phyloP scores from a whole-genome alignment of 2,329 filamentous ascomycete species.

The Lachnellula subtilissima region DNA sequence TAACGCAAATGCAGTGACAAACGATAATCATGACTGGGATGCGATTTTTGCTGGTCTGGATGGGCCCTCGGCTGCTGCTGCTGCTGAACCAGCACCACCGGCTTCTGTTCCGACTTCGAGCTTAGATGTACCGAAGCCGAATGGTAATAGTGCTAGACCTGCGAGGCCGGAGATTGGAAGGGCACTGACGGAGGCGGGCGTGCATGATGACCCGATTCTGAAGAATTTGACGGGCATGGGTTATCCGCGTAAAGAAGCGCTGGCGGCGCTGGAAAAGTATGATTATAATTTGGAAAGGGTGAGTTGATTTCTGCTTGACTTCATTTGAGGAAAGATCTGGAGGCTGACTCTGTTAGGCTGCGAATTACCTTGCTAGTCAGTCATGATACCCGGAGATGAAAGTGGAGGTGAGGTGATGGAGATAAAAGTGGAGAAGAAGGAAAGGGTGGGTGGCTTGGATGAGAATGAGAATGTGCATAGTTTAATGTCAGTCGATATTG shows the following conservation, averaged over 20 bases:
- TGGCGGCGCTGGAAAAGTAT: constrained; percentile 83
- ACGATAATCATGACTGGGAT: constrained; percentile 79
- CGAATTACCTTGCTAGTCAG: constrained; percentile 32
- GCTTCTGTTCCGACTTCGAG: constrained; percentile 8
- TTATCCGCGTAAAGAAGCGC: constrained; percentile 67
- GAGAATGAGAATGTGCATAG: constrained; percentile 9
- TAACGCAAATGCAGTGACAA: constrained; percentile 34
- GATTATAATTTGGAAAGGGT: constrained; percentile 97
- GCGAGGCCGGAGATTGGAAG: constrained; percentile 51
- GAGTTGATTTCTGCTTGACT: constrained; percentile 34
- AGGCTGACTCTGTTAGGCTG: constrained; percentile 26
- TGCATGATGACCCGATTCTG: constrained; percentile 86
- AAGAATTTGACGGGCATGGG: constrained; percentile 90
- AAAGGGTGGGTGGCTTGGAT: background rate
- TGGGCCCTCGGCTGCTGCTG: constrained; percentile 36
- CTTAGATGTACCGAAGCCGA: constrained; percentile 23
- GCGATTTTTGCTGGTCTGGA: constrained; percentile 84
- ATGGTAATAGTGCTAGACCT: constrained; percentile 15
- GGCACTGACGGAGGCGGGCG: constrained; percentile 66
- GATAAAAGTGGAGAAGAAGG: background rate
- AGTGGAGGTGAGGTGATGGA: background rate
- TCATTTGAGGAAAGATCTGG: background rate
- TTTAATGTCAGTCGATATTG: constrained; percentile 15
- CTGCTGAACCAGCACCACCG: background rate
- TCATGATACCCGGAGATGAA: constrained; percentile 14